Base-by-base conservation (phyloP, 805 yeast species). In the Wickerhamiella sorbophila region DNA sequence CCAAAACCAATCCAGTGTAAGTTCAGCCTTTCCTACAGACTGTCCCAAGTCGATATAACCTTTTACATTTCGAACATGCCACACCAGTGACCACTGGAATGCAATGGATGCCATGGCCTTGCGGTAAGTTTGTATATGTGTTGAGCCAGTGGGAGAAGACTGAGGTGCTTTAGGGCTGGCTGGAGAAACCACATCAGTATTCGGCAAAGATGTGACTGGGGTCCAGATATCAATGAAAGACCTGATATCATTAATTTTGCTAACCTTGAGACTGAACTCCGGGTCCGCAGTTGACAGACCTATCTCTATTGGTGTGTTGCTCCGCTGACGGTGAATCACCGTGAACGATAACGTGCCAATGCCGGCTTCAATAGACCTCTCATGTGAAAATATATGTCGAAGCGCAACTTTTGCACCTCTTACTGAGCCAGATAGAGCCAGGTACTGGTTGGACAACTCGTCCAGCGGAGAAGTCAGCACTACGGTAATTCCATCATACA, bases 341-440 rank as follows among this genome's bases (percentile, higher is more conserved):
- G 41, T 34, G 10, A 41, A 27, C 10, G 21, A 19, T 10, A 44
- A 27, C n/a, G 24, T 17, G n/a, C 29, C 29, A 14, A 44, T 33
- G 5, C 40, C 38, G 5, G 40, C 41, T 26, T 33, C 41, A 3
- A 93, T 94, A 65, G 94, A 85, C 0, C 80, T 71, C 48, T 85
- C 95, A 47, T 94, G 72, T 0, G 97, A 88, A 55, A 84, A 91
- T 14, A 83, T 76, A 58, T 91, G 98, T 53, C 85, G 95, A 29
- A 91, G 62, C 0, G 87, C 76, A 0, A 88, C 81, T 17, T 72
- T 66, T 3, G 85, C 59, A 2, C 73, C 67, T n/a, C 68, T 66
- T 15, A 85, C 47, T 14, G 69, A 65, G 2, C 76, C 55, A 0
- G 75, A 56, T 3, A 71, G 57, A 2, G 71, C 58, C 9, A 75